Evolutionary conservation across 768 basidiomycete genomes (phyloP), one percentile per base, ranked within the genome.

Genomic region (Amanita rubescens): DNA sequence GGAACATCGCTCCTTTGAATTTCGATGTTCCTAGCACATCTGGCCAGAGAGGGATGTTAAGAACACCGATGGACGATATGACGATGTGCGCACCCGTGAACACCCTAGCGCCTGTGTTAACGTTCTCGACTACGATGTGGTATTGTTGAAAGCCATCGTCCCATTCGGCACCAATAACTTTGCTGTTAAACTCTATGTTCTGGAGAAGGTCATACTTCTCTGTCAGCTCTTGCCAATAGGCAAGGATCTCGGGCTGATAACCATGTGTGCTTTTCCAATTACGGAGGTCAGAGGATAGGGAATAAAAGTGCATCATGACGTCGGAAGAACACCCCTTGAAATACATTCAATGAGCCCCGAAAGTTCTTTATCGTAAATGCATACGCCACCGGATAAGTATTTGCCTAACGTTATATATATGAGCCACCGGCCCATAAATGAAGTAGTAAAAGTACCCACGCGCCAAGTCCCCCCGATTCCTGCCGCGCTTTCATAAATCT

Each of bases 1-100:
- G 82, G 55, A 80, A 84, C 38, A 71, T 62, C 5, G 60, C 46
- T 1, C 83, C 82, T 48, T 73, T 66, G 64, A 82, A 83, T 3
- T 53, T 55, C 8, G 66, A 65, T 1, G 75, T 5, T 53, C 70
- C 58, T 58, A 68, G 51, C 61, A 74, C 62, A 43, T 60, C 57
- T 5, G 74, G 67, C 53, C 59, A 67, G 4, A 61, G 69, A 11
- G 77, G 78, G n/a, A 69, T 62, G 42, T 78, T 74, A 3, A 83
- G 67, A 22, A 75, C 45, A 5, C 80, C 77, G 25, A 73, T 55
- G 1, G 79, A 81, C 0, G 78, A 78, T 25, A 83, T 69, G 11
- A 84, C 53, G 20, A 83, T 68, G 49, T 79, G 68, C 15, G 77
- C 76, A 0, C 58, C 68, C 15, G 65, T 67, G 0, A 51, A 59